Percentiles rank a stretch among this genome's conserved stretches.
Evolutionary conservation across 768 basidiomycete genomes (phyloP).

Genomic region (Rhodotorula kratochvilovae): DNA sequence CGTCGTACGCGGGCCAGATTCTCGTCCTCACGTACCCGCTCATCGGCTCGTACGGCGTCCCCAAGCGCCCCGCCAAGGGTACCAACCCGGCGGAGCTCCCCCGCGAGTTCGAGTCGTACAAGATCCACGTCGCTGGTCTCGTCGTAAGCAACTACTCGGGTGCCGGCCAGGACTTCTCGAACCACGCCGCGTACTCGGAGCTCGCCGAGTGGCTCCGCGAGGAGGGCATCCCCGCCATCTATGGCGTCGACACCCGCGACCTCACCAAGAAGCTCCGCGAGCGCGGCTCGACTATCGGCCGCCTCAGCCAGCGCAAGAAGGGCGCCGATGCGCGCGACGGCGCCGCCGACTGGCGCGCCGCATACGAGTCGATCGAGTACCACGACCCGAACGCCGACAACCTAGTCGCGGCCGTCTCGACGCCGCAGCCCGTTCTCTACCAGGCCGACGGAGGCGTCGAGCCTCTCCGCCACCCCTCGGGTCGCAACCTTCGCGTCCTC

Average conservation of each 20-base stretch:
- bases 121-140: constrained; percentile 87
- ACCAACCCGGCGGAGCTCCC: constrained; percentile 46
- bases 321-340: constrained; percentile 38
- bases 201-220: constrained; percentile 91
- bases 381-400: constrained; percentile 82
- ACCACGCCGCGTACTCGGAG: constrained; percentile 84
- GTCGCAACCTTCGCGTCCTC: constrained; percentile 73
- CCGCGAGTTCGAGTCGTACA: constrained; percentile 82
- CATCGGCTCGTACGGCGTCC: constrained; percentile 96
- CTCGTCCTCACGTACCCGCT: constrained; percentile 95
- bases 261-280: constrained; percentile 94
- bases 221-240: constrained; percentile 87
- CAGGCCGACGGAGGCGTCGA: constrained; percentile 53
- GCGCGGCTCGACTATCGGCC: constrained; percentile 87
- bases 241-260: constrained; percentile 91
- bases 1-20: constrained; percentile 97
- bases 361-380: constrained; percentile 77
- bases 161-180: constrained; percentile 69
- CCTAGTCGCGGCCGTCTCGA: constrained; percentile 84
- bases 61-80: constrained; percentile 59
- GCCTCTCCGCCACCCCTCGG: constrained; percentile 52
- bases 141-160: constrained; percentile 85
- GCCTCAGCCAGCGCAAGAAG: constrained; percentile 63
- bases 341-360: constrained; percentile 64
- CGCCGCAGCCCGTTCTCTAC: constrained; percentile 63